Evolutionary conservation across 2,329 filamentous ascomycete species (phyloP).

Genomic region (Neurospora sp.): DNA sequence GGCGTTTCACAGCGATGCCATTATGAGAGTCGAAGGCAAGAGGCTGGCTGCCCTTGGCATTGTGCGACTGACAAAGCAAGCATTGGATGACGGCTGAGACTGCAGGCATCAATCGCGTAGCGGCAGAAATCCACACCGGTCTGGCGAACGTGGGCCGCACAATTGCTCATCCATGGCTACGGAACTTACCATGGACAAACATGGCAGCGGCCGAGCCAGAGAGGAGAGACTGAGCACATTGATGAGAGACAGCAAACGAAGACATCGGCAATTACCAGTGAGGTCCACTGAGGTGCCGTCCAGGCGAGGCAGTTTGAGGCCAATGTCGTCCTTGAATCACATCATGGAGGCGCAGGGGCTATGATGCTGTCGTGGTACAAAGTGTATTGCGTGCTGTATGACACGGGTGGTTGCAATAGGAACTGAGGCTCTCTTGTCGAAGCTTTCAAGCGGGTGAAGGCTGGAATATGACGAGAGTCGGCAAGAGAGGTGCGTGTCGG

Average conservation of each 20-base stretch:
- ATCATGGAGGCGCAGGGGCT: neutral
- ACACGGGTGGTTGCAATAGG: neutral
- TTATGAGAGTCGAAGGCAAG: constrained; percentile 35
- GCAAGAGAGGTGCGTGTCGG: neutral
- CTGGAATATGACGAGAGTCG: neutral
- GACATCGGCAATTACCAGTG: neutral
- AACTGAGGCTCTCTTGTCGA: neutral
- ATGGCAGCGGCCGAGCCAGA: neutral
- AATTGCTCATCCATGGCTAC: neutral
- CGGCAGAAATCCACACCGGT: neutral
- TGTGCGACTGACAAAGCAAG: constrained; percentile 15
- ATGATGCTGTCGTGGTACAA: neutral
- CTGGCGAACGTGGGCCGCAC: neutral
- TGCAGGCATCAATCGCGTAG: neutral
- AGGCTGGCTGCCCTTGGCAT: constrained; percentile 35
- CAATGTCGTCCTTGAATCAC: neutral
- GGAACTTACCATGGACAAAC: neutral
- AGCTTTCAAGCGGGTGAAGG: neutral
- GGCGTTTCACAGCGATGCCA: constrained; percentile 48
- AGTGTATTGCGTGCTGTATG: neutral
- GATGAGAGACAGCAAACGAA: neutral
- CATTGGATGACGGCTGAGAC: constrained; percentile 6
- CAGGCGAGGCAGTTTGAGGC: neutral
- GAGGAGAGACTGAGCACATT: neutral
- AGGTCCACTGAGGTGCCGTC: neutral